phyloP scores from a whole-genome alignment of 2,329 filamentous ascomycete genomes.

The Camptophora hylomeconis region DNA sequence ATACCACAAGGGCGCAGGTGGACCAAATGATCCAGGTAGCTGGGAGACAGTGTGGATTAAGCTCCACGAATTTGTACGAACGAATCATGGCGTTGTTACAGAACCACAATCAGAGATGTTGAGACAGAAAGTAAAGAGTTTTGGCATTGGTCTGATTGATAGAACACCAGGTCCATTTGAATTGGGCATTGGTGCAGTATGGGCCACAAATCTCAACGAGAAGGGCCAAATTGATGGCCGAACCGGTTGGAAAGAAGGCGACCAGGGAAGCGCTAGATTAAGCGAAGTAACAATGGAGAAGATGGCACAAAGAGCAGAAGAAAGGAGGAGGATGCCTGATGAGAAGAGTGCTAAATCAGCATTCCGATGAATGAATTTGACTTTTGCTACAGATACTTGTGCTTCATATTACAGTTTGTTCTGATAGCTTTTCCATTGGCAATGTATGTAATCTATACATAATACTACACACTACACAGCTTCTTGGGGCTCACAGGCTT shows the following conservation, averaged over 20 bases:
- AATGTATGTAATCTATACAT: too few species aligned
- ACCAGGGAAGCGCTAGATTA: conserved; percentile 16
- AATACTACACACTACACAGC: too few species aligned
- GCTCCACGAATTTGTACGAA: conserved; percentile 87
- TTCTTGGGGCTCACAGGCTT: too few species aligned
- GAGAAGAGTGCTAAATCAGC: conserved; percentile 9
- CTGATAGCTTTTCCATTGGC: too few species aligned
- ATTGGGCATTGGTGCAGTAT: conserved; percentile 70
- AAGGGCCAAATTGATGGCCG: conserved; percentile 19
- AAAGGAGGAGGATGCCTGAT: conserved; percentile 13
- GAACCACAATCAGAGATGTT: conserved; percentile 88
- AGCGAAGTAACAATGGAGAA: conserved; percentile 16
- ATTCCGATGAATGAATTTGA: too few species aligned
- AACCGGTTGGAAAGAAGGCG: conserved; percentile 16
- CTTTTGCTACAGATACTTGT: too few species aligned
- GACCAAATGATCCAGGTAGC: conserved; percentile 48
- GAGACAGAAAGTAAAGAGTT: conserved; percentile 67
- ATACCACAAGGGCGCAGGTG: conserved; percentile 24
- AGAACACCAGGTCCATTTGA: conserved; percentile 80
- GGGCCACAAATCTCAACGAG: conserved; percentile 67
- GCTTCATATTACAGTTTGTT: conserved; percentile 7
- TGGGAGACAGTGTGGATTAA: conserved; percentile 95
- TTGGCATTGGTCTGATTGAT: conserved; percentile 84
- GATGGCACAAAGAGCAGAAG: conserved; percentile 14
- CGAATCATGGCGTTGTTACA: conserved; percentile 81